Evolutionary conservation across 306 rosid genomes (phyloP), one percentile per base, ranked within the genome.

Genomic region (Mucuna pruriens): DNA sequence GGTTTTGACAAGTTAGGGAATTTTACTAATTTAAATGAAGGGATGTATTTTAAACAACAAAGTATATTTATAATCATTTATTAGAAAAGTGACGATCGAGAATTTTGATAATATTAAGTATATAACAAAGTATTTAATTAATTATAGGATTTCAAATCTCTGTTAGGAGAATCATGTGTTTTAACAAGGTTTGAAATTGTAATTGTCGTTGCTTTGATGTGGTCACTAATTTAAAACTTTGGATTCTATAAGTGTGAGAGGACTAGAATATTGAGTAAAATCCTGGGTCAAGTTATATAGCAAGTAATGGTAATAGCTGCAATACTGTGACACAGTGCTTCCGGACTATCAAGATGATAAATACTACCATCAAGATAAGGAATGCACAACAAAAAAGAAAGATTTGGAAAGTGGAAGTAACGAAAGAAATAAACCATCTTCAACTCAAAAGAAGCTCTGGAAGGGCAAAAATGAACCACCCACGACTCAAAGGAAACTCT

Each of bases 361-460:
- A 49, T 76, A 69, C 69, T 75, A 69, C 54, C 13, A 48, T 67
- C 63, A 52, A 38, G 38, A 23, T 70, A 7, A 63, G 9, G 60
- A 51, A 7, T 16, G 10, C 46, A n/a, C 12, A 3, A 42, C 0
- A 13, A 17, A 42, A 49, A 31, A 15, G 55, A 8, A 26, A 80
- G 86, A 83, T 78, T 26, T 83, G 75, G 86, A 83, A 62, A 62
- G 4, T 4, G 74, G 87, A 54, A 6, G 10, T 1, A 36, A 36
- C 5, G 65, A 3, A 23, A 31, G 40, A 33, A 67, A 57, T n/a
- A 67, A 64, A 36, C 39, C 16, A 2, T 29, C 60, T 33, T 73
- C 45, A 57, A 29, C 49, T 40, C 85, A 66, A 3, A 57, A 23
- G 68, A 82, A 45, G 11, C 81, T 52, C 75, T 0, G n/a, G 7